Base-by-base conservation (phyloP, 2,329 filamentous ascomycete species). In the Phialophora chinensis region DNA sequence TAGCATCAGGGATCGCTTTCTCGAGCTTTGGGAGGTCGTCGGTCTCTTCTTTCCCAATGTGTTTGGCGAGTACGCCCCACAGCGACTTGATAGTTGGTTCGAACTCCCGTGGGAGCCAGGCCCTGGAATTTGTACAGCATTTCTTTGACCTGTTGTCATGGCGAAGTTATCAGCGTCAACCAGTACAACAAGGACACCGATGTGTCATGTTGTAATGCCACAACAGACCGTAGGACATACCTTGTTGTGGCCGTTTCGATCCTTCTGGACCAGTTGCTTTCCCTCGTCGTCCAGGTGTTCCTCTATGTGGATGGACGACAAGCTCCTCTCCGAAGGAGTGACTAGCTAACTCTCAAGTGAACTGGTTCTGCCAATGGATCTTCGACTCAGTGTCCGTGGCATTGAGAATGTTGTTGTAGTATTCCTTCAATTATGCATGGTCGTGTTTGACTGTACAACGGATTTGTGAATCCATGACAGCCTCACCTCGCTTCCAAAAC, bases 301-400 rank as follows among this genome's bases (percentile, higher is more conserved):
- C 71, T 86, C 83, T 20, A 87, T 76, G 1, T 0, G 85, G 85
- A 66, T 87, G 86, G 0, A 87, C 77, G 10, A 87, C 77, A 61
- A 85, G 72, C 69, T 86, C 84, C 66, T 86, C 83, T 8, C 79
- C 82, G 59, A 85, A 77, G 0, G 81, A 78, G 72, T 86, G 83
- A 10, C 83, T 81, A 29, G 83, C 81, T 0, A 86, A 76, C 66
- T 84, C 82, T 84, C 84, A 85, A 14, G 79, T 81, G 67, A 86
- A 83, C 65, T 83, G 79, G 62, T 86, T 85, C 63, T 82, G 79
- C 66, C 77, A 84, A 12, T 80, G 77, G 5, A 75, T 76, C 62
- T 80, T 77, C 29, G 80, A 76, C 35, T 84, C 82, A 35, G 72
- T 70, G 59, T 84, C 79, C 17, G 71, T 72, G 4, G 79, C 75